Base-by-base conservation (phyloP, 2,329 filamentous ascomycete species). In the Trichoderma cornu-damae region DNA sequence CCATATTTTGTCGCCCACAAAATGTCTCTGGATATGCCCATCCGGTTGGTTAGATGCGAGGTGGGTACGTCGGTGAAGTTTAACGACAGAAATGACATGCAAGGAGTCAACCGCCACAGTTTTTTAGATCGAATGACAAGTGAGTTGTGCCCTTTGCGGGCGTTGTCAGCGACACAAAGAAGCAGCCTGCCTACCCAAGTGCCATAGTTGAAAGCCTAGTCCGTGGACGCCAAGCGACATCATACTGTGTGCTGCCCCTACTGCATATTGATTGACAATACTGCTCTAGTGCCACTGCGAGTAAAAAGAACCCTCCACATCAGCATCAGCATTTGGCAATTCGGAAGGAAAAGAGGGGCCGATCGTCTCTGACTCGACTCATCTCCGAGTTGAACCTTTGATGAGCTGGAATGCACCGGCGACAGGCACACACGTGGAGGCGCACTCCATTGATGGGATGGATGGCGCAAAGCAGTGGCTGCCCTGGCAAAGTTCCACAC, bases 221-320 rank as follows among this genome's bases (percentile, higher is more conserved):
- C 46, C 28, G 46, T 57, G 34, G 34, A 49, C 34, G 46, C 46
- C 51, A 50, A 49, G 44, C n/a, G 37, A 51, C 35, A 35, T 43
- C 46, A 57, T 57, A 57, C 54, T 57, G 54, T 57, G 54, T 37
- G 54, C 32, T 48, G 54, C 54, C 53, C 53, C 53, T 57, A 32
- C 46, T 22, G 22, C 52, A 56, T 48, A 55, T 48, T 56, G 47
- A 38, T 43, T 28, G 24, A 16, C 34, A 20, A 37, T 47, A 48
- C 48, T 32, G n/a, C n/a, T n/a, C n/a, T n/a, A n/a, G n/a, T n/a
- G n/a, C n/a, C n/a, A n/a, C n/a, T n/a, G n/a, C n/a, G n/a, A n/a
- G n/a, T n/a, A n/a, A n/a, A 43, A 43, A 52, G 11, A 11, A 11
- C 49, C 40, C 32, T 55, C 32, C 30, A 46, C 43, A 38, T n/a